A percentile compares a stretch with the other conserved stretches of the same genome.
These are phyloP conservation scores for Hericium alpestre DNA, from an alignment of 768 basidiomycete species.

Conservation along the genomic window DNA sequence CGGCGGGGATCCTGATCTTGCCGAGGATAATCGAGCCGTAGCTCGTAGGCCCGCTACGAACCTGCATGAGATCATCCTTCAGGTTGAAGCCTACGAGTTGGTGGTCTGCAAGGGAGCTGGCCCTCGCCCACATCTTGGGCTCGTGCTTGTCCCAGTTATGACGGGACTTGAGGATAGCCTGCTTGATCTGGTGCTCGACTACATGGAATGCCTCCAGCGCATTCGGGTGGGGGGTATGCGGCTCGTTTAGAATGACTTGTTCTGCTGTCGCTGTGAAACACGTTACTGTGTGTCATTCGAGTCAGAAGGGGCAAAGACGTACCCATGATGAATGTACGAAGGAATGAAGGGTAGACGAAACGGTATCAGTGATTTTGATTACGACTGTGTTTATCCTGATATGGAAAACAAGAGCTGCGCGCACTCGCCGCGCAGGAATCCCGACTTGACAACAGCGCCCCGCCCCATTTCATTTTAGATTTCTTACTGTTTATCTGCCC, in stretches of 20 bases:
- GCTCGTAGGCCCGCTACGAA: constrained; percentile 46
- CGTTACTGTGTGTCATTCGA: background rate
- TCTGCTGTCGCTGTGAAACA: constrained; percentile 41
- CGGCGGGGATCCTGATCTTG: constrained; percentile 61
- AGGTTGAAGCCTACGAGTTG: constrained; percentile 44
- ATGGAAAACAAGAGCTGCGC: no score
- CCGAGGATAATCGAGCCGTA: constrained; percentile 69
- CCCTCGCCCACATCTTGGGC: constrained; percentile 62
- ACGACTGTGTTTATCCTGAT: no score
- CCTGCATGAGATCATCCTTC: constrained; percentile 30
- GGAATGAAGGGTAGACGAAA: background rate
- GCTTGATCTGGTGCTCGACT: constrained; percentile 46
- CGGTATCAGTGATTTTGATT: background rate
- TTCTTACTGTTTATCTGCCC: constrained; percentile 7
- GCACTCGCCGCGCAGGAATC: no score
- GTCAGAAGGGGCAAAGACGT: background rate
- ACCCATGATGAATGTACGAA: background rate
- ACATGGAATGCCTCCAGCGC: constrained; percentile 56
- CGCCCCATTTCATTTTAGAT: no score
- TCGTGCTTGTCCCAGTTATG: constrained; percentile 64
- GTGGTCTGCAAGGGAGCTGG: constrained; percentile 36
- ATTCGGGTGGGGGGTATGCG: constrained; percentile 50
- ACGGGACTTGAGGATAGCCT: constrained; percentile 57
- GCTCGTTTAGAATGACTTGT: constrained; percentile 41
- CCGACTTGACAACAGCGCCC: no score